phyloP scores from a whole-genome alignment of 768 basidiomycete species.

The Boletus vinaceobasis region DNA sequence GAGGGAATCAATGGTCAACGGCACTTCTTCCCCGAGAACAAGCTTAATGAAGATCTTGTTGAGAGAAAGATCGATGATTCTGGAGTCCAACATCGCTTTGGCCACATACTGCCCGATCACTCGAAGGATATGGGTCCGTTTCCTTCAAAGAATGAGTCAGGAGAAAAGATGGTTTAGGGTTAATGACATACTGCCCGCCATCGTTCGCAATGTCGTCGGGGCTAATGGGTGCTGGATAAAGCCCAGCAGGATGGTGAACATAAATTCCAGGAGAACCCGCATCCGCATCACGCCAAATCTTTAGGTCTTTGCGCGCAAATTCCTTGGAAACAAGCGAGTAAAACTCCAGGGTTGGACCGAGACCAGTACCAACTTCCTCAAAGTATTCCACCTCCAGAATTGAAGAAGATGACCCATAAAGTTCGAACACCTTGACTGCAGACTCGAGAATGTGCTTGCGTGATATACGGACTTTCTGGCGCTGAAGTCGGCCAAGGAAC shows the following conservation, averaged over 20 bases:
- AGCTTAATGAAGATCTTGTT: conserved; percentile 94
- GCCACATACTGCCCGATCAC: conserved; percentile 96
- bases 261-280: conserved; percentile 55
- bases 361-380: conserved; percentile 96
- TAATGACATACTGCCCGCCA: conserved; percentile 62
- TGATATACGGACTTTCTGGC: conserved; percentile 96
- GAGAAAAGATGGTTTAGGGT: background rate
- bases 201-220: conserved; percentile 67
- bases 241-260: conserved; percentile 79
- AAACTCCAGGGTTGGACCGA: conserved; percentile 97
- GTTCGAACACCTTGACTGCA: conserved; percentile 92
- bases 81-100: conserved; percentile 94
- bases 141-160: conserved; percentile 43
- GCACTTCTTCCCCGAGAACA: conserved; percentile 82
- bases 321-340: conserved; percentile 96
- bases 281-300: conserved; percentile 91
- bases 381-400: conserved; percentile 98
- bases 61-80: conserved; percentile 94
- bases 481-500: conserved; percentile 86
- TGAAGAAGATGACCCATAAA: conserved; percentile 92
- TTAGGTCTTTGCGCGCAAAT: conserved; percentile 83
- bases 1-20: conserved; percentile 77
- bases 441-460: conserved; percentile 93
- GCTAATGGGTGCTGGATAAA: conserved; percentile 85
- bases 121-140: conserved; percentile 80